Evolutionary conservation across 768 basidiomycete genomes (phyloP).

Genomic region (Kwoniella pini): DNA sequence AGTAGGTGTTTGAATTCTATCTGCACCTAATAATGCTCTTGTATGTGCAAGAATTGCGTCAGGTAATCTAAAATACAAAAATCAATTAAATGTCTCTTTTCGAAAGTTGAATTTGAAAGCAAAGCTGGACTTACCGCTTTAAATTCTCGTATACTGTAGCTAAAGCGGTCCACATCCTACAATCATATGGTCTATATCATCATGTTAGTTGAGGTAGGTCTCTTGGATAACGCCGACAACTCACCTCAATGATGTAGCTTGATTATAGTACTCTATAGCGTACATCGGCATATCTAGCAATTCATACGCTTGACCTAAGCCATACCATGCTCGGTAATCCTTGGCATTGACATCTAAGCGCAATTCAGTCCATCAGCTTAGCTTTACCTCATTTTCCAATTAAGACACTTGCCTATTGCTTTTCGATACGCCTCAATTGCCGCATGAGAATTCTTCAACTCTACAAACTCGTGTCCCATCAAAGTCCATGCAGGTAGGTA

Average conservation of each 20-base stretch:
- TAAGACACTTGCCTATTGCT: slow-evolving; percentile 72
- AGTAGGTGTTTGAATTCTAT: slow-evolving; percentile 43
- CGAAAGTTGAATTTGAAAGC: too few species aligned
- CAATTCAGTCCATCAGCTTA: not conserved
- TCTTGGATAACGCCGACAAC: slow-evolving; percentile 21
- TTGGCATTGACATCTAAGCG: slow-evolving; percentile 87
- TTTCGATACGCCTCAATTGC: slow-evolving; percentile 96
- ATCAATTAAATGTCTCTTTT: too few species aligned
- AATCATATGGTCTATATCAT: slow-evolving; percentile 79
- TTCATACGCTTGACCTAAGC: slow-evolving; percentile 96
- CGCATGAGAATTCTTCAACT: slow-evolving; percentile 98
- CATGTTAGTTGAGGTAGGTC: slow-evolving; percentile 1
- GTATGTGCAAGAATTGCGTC: slow-evolving; percentile 92
- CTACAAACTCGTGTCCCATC: slow-evolving; percentile 98
- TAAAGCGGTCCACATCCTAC: slow-evolving; percentile 92
- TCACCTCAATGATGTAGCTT: slow-evolving; percentile 86
- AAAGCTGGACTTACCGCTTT: slow-evolving; percentile 64
- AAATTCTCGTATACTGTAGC: slow-evolving; percentile 92
- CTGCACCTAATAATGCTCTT: slow-evolving; percentile 66
- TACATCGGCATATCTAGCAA: slow-evolving; percentile 96
- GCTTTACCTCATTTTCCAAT: not conserved
- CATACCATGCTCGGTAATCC: slow-evolving; percentile 98
- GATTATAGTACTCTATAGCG: slow-evolving; percentile 92
- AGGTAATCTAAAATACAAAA: slow-evolving; percentile 61
- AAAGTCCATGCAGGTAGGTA: slow-evolving; percentile 98